A percentile compares a stretch with the other conserved stretches of the same genome.
These are phyloP conservation scores for Penicillium sp. DNA, from an alignment of 2,329 filamentous ascomycete species.

Conservation along the genomic window DNA sequence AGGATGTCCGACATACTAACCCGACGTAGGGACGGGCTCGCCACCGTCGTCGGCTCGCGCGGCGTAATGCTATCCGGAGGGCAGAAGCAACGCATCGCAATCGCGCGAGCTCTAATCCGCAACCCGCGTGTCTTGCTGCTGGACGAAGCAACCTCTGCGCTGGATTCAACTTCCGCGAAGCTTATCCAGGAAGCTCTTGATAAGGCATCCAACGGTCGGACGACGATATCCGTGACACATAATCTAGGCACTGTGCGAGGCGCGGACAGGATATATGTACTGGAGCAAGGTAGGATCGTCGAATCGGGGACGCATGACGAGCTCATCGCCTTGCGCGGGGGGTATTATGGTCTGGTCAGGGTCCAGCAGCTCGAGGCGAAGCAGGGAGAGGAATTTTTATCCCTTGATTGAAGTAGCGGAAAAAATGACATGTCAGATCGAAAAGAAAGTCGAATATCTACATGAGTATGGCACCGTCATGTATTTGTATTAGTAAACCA, in stretches of 20 bases:
- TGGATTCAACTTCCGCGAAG: constrained; percentile 51
- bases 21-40: constrained; percentile 25
- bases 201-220: constrained; percentile 76
- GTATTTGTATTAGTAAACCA: no score
- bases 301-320: constrained; percentile 79
- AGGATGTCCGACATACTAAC: background rate
- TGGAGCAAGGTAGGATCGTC: constrained; percentile 81
- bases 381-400: background rate
- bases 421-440: no score
- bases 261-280: constrained; percentile 89
- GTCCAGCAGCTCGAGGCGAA: constrained; percentile 65
- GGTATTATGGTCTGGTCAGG: constrained; percentile 76
- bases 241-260: constrained; percentile 86
- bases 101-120: constrained; percentile 40
- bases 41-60: constrained; percentile 27
- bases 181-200: constrained; percentile 72
- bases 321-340: constrained; percentile 67
- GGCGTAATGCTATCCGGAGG: constrained; percentile 37
- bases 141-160: constrained; percentile 47
- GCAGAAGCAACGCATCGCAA: constrained; percentile 41
- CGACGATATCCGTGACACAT: constrained; percentile 90
- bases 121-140: constrained; percentile 37
- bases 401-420: no score
- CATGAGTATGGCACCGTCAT: no score
- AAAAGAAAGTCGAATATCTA: no score